Conservation (phyloP, 2,329 filamentous ascomycete genomes). For the Karstenula rhodostoma region DNA sequence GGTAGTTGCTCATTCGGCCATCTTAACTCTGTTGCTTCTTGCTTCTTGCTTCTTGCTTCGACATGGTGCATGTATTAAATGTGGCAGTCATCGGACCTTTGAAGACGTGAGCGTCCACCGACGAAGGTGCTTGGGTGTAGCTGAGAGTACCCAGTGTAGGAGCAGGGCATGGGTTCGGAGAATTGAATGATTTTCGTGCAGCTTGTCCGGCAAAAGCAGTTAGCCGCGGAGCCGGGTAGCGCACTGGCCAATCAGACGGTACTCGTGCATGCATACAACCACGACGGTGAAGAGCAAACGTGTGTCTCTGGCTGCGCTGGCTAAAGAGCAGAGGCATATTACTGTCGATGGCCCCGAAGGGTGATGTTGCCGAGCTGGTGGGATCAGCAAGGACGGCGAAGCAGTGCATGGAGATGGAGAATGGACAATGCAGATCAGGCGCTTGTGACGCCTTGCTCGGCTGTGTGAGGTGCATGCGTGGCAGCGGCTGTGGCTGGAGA, state of each 20-base stretch:
- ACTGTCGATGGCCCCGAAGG: neutral
- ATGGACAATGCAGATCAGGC: slow-evolving; percentile 28
- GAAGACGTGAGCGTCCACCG: too few relatives aligned
- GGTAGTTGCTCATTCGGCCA: neutral
- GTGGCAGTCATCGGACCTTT: neutral
- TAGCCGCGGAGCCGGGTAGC: slow-evolving; percentile 20
- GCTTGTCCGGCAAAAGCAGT: neutral
- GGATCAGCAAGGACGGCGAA: neutral
- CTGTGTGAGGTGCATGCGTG: slow-evolving; percentile 13
- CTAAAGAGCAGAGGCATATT: slow-evolving; percentile 16
- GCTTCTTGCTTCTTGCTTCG: neutral
- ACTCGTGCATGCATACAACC: neutral
- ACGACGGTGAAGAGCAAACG: neutral
- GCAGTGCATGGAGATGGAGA: slow-evolving; percentile 1
- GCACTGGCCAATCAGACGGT: slow-evolving; percentile 20
- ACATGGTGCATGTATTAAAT: neutral
- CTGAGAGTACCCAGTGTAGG: too few relatives aligned
- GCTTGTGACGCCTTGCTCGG: slow-evolving; percentile 24
- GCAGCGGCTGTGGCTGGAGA: slow-evolving; percentile 19
- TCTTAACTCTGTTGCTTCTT: too few relatives aligned
- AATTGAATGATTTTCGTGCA: slow-evolving; percentile 15
- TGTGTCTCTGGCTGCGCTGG: too few relatives aligned
- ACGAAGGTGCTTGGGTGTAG: neutral
- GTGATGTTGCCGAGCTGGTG: neutral
- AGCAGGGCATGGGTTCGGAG: slow-evolving; percentile 16